These are phyloP conservation scores for Melanopsichium pennsylvanicum DNA, from an alignment of 1,284 basidiomycete species.

Conservation along the genomic window DNA sequence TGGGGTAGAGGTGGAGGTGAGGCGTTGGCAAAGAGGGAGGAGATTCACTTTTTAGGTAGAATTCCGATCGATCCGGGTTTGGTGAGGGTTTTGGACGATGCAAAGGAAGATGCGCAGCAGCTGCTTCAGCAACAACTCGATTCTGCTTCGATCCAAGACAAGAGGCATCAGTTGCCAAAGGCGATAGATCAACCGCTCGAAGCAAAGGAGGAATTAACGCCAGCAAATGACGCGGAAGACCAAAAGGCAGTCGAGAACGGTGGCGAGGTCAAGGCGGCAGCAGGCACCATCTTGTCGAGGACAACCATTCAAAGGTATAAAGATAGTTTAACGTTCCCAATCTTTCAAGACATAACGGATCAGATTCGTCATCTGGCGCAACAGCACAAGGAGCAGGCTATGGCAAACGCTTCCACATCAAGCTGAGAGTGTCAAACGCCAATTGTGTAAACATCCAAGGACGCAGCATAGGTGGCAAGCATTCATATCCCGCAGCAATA, in stretches of 20 bases:
- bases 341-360: conserved; percentile 58
- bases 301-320: conserved; percentile 59
- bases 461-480: no score
- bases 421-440: no score
- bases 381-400: conserved; percentile 1
- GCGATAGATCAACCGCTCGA: conserved; percentile 19
- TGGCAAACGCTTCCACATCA: not conserved
- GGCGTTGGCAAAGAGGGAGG: conserved; percentile 75
- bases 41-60: conserved; percentile 81
- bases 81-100: conserved; percentile 84
- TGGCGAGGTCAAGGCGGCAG: conserved; percentile 8
- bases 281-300: conserved; percentile 51
- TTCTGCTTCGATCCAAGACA: not conserved
- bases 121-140: conserved; percentile 11
- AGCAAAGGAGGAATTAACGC: not conserved
- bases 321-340: conserved; percentile 57
- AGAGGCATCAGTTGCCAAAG: not conserved
- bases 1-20: conserved; percentile 94
- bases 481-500: no score
- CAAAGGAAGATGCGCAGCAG: conserved; percentile 57
- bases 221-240: not conserved
- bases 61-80: conserved; percentile 94
- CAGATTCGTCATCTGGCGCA: conserved; percentile 29
- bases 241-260: no score
- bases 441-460: no score